Evolutionary conservation across 768 basidiomycete genomes (phyloP), one percentile per base, ranked within the genome.

Genomic region (Hypholoma fasciculare): DNA sequence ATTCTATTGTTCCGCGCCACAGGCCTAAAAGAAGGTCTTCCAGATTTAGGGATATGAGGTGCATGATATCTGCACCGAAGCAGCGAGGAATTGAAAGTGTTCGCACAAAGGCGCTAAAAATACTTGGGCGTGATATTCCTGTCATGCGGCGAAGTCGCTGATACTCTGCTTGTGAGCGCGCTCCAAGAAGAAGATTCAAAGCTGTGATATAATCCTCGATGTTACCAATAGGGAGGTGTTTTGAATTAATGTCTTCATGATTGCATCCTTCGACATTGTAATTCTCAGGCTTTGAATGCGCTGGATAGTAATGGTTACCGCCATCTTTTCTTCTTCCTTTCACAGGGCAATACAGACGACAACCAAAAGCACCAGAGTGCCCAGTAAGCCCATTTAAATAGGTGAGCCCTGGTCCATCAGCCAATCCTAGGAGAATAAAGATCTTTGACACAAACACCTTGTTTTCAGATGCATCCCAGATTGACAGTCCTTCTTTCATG

Each of bases 41-140:
- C 54, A 79, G 70, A 19, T 67, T 69, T 52, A 75, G 58, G 13
- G 60, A 58, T 14, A 67, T 13, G 1, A 75, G 66, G 56, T 79
- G 75, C 77, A 81, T 81, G 0, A 72, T n/a, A 56, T 81, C 77
- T 1, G 69, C 61, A 0, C 66, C 59, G 57, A 78, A 78, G 34
- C 64, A 69, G 0, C 52, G 46, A 0, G 76, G 76, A 11, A 76
- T 49, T 0, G 65, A 63, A 9, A 79, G 65, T 0, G 54, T 68
- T 12, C 34, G 54, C 0, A 38, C 16, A 13, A 81, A 64, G 1
- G 74, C 74, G 19, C 61, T 60, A 30, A 80, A 69, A 9, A 81
- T 66, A 2, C 61, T 70, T 0, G 74, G 74, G 37, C 73, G 69
- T 3, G 50, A 54, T 14, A 82, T 70, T 2, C 78, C 75, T 2